phyloP scores from a whole-genome alignment of 1,284 basidiomycete species.

The Waitea zeae region DNA sequence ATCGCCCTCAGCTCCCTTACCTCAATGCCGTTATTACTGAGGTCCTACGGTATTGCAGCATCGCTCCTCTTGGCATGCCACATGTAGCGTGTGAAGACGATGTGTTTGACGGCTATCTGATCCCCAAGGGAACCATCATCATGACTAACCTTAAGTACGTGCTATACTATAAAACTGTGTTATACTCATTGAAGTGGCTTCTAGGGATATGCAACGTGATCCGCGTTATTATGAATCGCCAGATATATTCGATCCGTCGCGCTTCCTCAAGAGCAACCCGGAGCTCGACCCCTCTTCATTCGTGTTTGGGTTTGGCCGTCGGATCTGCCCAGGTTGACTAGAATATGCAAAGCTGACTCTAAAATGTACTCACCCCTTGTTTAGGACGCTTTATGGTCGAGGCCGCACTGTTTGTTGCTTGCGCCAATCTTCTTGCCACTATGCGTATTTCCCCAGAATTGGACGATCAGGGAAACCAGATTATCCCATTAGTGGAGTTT shows the following conservation, averaged over 20 bases:
- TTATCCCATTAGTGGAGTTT: no score
- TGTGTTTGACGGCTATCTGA: not conserved
- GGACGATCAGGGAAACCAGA: no score
- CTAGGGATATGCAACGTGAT: no score
- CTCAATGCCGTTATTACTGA: slow-evolving; percentile 7
- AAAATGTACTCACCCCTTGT: no score
- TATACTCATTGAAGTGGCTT: no score
- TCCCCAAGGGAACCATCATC: slow-evolving; percentile 4
- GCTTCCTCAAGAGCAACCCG: not conserved
- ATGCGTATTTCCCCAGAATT: not conserved
- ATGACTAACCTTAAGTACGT: slow-evolving; percentile 1
- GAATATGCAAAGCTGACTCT: no score
- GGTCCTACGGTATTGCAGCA: not conserved
- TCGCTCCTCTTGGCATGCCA: slow-evolving; percentile 2
- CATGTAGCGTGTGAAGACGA: slow-evolving; percentile 4
- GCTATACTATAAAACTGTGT: no score
- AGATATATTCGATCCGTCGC: not conserved
- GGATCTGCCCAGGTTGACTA: slow-evolving; percentile 4
- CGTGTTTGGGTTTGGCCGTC: slow-evolving; percentile 5
- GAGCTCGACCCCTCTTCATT: slow-evolving; percentile 1
- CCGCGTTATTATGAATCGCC: not conserved
- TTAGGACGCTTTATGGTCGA: not conserved
- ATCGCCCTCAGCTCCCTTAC: slow-evolving; percentile 6
- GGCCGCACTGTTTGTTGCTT: not conserved
- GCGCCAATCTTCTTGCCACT: not conserved